These are phyloP conservation scores for Pseudogymnoascus sp. DNA, from an alignment of 2,329 filamentous ascomycete genomes.

Conservation along the genomic window DNA sequence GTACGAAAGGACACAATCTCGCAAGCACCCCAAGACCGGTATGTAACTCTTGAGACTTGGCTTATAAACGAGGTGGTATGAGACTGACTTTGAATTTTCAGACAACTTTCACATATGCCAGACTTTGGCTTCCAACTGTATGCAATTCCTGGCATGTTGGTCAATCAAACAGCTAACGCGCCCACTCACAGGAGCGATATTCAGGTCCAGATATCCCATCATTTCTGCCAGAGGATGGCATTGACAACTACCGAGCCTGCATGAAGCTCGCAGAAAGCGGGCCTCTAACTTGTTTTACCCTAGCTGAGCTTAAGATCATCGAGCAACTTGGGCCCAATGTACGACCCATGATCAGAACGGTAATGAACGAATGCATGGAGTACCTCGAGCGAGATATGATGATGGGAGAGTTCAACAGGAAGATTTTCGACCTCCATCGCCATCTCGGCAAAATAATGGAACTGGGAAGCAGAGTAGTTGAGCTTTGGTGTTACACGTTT, in stretches of 20 bases:
- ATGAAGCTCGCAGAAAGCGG: neutral
- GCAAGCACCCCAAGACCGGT: neutral
- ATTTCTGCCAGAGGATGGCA: neutral
- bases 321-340: neutral
- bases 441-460: neutral
- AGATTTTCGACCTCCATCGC: neutral
- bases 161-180: neutral
- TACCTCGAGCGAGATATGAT: slow-evolving; percentile 3
- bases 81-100: slow-evolving; percentile 3
- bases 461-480: slow-evolving; percentile 3
- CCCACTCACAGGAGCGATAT: neutral
- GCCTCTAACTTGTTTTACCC: neutral
- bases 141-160: neutral
- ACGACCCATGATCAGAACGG: neutral
- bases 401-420: neutral
- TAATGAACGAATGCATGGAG: slow-evolving; percentile 1
- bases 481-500: neutral
- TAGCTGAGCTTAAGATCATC: neutral
- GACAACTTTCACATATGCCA: neutral
- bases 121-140: slow-evolving; percentile 5
- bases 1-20: neutral
- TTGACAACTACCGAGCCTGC: neutral
- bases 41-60: neutral
- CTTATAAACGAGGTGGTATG: neutral
- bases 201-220: neutral